These are phyloP conservation scores for Durio zibethinus DNA, from an alignment of 345 rosid species.

Conservation along the genomic window DNA sequence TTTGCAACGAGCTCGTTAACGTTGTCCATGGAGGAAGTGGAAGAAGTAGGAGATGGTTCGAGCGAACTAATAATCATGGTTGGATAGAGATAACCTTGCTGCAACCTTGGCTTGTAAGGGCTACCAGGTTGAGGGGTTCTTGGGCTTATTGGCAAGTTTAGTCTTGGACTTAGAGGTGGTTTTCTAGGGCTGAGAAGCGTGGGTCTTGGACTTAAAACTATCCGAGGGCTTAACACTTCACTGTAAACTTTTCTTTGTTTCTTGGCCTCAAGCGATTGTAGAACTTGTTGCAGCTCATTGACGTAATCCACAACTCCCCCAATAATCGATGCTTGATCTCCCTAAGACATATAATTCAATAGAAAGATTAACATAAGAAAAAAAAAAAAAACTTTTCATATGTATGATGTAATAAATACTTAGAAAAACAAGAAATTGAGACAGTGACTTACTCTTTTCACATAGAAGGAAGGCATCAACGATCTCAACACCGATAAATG, in stretches of 20 bases:
- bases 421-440: too few species aligned
- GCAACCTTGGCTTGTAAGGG: constrained; percentile 55
- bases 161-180: constrained; percentile 48
- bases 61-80: constrained; percentile 34
- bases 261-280: constrained; percentile 83
- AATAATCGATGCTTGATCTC: constrained; percentile 98
- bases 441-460: constrained; percentile 73
- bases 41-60: constrained; percentile 59
- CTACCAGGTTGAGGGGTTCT: constrained; percentile 72
- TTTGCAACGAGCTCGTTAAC: constrained; percentile 73
- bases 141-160: constrained; percentile 74
- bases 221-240: constrained; percentile 84
- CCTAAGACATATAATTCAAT: constrained; percentile 32
- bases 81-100: constrained; percentile 47
- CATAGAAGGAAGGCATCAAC: constrained; percentile 96
- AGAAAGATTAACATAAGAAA: background rate
- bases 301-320: constrained; percentile 98
- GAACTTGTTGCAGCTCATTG: constrained; percentile 86
- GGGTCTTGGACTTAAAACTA: constrained; percentile 62
- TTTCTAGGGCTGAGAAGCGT: constrained; percentile 72
- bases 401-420: too few species aligned
- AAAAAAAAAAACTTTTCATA: too few species aligned
- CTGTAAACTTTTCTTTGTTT: constrained; percentile 84
- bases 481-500: constrained; percentile 78
- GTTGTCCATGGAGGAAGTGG: constrained; percentile 41